Percentiles rank a stretch among this genome's conserved stretches.
These are phyloP conservation scores for Penicillium subrubescens DNA, from an alignment of 495 filamentous ascomycete species.

Conservation along the genomic window DNA sequence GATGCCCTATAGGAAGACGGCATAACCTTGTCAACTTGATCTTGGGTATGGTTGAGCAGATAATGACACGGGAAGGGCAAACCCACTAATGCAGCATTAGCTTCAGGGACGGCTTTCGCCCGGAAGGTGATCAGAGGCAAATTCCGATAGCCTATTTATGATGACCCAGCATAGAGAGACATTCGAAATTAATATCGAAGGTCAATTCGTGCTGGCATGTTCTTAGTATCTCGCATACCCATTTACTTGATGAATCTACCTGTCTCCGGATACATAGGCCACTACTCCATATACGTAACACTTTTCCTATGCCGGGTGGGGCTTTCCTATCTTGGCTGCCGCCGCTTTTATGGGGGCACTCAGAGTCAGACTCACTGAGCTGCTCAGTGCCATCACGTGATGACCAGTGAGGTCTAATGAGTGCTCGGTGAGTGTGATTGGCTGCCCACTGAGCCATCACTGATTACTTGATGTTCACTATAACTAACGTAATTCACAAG, in stretches of 20 bases:
- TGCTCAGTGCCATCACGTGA: too few species aligned
- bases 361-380: too few species aligned
- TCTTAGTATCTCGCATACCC: background rate
- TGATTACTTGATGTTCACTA: too few species aligned
- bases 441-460: too few species aligned
- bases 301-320: too few species aligned
- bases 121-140: background rate
- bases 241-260: background rate
- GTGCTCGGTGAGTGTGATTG: too few species aligned
- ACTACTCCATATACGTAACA: too few species aligned
- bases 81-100: background rate
- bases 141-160: background rate
- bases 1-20: background rate
- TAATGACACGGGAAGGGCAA: constrained; percentile 1
- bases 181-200: background rate
- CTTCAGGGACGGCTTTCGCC: background rate
- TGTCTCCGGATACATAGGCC: too few species aligned
- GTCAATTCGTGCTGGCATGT: background rate
- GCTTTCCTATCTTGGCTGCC: too few species aligned
- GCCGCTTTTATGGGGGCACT: too few species aligned
- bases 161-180: background rate
- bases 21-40: background rate
- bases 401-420: too few species aligned
- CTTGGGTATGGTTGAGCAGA: background rate
- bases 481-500: too few species aligned